Conservation (phyloP, 331 rosid genomes). For the Quercus lobata region DNA sequence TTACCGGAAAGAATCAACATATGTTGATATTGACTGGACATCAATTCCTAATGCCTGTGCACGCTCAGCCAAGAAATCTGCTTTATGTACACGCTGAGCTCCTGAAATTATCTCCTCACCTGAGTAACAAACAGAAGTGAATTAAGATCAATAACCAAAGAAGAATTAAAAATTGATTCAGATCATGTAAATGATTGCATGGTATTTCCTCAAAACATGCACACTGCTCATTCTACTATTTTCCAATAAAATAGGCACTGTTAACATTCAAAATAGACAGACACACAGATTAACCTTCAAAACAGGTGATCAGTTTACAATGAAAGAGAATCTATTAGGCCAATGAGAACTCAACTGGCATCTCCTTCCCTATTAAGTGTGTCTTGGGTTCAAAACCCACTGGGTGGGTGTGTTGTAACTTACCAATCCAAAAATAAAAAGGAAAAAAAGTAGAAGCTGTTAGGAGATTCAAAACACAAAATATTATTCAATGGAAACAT, state of each 20-base stretch:
- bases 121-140: conserved; percentile 14
- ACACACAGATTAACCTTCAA: neutral
- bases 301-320: neutral
- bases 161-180: neutral
- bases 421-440: too few species aligned
- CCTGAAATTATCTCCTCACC: conserved; percentile 99
- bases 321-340: neutral
- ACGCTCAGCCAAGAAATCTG: conserved; percentile 74
- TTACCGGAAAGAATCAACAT: conserved; percentile 90
- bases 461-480: too few species aligned
- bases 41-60: conserved; percentile 82
- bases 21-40: conserved; percentile 61
- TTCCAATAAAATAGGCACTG: neutral
- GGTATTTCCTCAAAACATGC: neutral
- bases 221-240: neutral
- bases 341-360: too few species aligned
- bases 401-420: too few species aligned
- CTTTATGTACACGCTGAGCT: conserved; percentile 83
- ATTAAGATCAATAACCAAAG: neutral
- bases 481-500: too few species aligned
- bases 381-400: too few species aligned
- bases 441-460: neutral
- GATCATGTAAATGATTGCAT: neutral
- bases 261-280: neutral
- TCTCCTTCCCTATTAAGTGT: too few species aligned